Conservation (phyloP, 768 basidiomycete species). For the Russula sp. region DNA sequence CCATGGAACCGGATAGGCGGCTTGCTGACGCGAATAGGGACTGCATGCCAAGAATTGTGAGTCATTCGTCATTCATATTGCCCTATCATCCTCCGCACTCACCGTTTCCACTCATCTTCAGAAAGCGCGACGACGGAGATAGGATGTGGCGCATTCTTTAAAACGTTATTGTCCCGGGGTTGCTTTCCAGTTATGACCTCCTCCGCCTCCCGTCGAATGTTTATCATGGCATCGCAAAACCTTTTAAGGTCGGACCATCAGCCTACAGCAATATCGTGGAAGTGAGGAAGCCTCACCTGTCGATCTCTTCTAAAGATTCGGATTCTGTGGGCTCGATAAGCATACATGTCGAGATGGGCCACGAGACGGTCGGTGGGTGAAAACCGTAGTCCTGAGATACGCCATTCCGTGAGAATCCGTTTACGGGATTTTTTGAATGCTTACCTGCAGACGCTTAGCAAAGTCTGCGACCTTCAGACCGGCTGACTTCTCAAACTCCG, state of each 20-base stretch:
- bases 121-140: constrained; percentile 66
- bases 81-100: constrained; percentile 30
- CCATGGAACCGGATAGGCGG: constrained; percentile 86
- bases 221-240: constrained; percentile 98
- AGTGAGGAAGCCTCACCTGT: constrained; percentile 51
- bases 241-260: constrained; percentile 38
- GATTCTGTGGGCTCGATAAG: constrained; percentile 98
- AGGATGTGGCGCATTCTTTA: constrained; percentile 94
- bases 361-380: constrained; percentile 96
- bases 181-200: constrained; percentile 85
- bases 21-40: constrained; percentile 85
- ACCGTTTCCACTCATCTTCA: constrained; percentile 86
- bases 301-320: constrained; percentile 89
- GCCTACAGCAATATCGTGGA: background rate
- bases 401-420: constrained; percentile 5
- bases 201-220: constrained; percentile 88
- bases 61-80: constrained; percentile 4
- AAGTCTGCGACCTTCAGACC: constrained; percentile 94
- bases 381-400: constrained; percentile 75
- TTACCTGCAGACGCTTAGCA: constrained; percentile 89
- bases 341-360: constrained; percentile 98
- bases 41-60: constrained; percentile 39
- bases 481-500: constrained; percentile 88
- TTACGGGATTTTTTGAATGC: background rate
- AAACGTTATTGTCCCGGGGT: constrained; percentile 84